Base-by-base conservation (phyloP, 768 basidiomycete genomes). In the Macrocybe gigantea region DNA sequence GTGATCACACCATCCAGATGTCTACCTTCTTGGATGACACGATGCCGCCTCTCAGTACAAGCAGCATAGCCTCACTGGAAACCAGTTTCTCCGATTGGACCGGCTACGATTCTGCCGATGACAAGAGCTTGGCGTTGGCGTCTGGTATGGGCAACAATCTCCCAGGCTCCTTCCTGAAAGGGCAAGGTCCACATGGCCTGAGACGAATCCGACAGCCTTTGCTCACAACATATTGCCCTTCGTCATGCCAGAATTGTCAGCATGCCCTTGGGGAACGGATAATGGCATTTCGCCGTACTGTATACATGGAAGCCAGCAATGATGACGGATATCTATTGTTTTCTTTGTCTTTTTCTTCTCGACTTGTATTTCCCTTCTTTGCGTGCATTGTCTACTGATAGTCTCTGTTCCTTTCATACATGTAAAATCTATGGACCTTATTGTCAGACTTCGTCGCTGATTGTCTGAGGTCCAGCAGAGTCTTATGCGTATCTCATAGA, bases 1-100 rank as follows among this genome's bases (percentile, higher is more conserved):
- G 72, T 41, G 79, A 80, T 53, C 72, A 72, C 15, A 82, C 78
- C 0, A 66, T 80, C 15, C 80, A 82, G 53, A 76, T 80, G 74
- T 62, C 71, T 11, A 69, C 64, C 0, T 80, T 80, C 49, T 62
- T 72, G 56, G 79, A 82, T 50, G 71, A 72, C 35, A 56, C 58
- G 34, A 62, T 64, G 57, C 56, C 54, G 10, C 39, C 56, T 33
- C 44, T 51, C 29, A 41, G 45, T 38, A 6, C 53, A 41, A 35
- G 45, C 47, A 43, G 48, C 38, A 22, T 22, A 22, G 22, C 22
- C 22, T 22, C 22, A 22, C 32, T 36, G 38, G 33, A 53, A 39
- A 40, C 41, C 44, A 39, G 51, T 53, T 51, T 47, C 42, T 49
- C 56, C 7, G 55, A 57, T 22, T 22, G 22, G 22, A 22, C 22